Evolutionary conservation across 805 yeast genomes (phyloP).

Genomic region (Danielia reshetovae): DNA sequence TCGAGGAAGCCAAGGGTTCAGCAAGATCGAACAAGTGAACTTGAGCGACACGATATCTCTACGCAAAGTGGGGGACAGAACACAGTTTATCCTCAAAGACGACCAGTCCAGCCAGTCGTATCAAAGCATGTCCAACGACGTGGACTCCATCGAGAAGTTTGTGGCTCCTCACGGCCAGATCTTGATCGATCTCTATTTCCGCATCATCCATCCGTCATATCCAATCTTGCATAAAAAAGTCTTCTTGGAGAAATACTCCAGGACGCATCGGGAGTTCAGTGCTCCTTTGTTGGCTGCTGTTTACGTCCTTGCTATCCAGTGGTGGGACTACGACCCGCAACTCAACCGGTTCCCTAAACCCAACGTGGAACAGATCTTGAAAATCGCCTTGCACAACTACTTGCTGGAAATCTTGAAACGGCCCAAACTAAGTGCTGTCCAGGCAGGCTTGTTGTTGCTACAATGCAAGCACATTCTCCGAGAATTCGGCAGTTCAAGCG

Average conservation of each 20-base stretch:
- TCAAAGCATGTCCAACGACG: slow-evolving; percentile 66
- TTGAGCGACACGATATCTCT: slow-evolving; percentile 62
- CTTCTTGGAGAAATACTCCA: slow-evolving; percentile 81
- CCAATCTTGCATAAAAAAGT: slow-evolving; percentile 91
- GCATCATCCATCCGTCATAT: slow-evolving; percentile 84
- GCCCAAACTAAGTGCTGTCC: slow-evolving; percentile 89
- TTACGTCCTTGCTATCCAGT: slow-evolving; percentile 80
- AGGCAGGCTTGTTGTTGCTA: slow-evolving; percentile 75
- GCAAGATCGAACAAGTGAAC: slow-evolving; percentile 74
- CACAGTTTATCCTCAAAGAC: slow-evolving; percentile 74
- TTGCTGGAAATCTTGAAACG: slow-evolving; percentile 76
- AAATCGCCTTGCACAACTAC: slow-evolving; percentile 57
- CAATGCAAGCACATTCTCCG: slow-evolving; percentile 53
- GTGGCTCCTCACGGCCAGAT: slow-evolving; percentile 92
- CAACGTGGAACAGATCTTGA: slow-evolving; percentile 48
- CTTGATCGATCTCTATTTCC: slow-evolving; percentile 73
- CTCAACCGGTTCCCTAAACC: slow-evolving; percentile 77
- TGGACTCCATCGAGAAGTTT: slow-evolving; percentile 77
- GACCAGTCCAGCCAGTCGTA: slow-evolving; percentile 73
- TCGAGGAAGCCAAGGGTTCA: slow-evolving; percentile 10
- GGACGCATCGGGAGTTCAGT: slow-evolving; percentile 88
- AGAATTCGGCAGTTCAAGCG: slow-evolving; percentile 6
- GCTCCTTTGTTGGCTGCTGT: slow-evolving; percentile 91
- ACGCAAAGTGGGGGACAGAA: slow-evolving; percentile 73
- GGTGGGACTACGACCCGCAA: slow-evolving; percentile 90